Base-by-base conservation (phyloP, 1,139 yeast species). In the Oligophagozyma castellii region DNA sequence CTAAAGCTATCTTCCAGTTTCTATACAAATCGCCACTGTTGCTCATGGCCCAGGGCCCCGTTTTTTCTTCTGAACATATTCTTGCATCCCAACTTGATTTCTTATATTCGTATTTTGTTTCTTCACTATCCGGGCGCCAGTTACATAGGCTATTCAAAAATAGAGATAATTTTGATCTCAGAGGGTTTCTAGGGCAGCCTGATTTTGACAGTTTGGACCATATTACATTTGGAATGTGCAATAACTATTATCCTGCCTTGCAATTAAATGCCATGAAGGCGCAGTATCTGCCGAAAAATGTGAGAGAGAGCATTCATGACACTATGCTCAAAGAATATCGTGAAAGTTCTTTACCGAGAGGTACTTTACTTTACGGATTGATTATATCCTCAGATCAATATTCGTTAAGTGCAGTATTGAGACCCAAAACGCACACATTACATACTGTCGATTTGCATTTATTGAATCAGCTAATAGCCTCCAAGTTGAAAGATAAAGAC, bases 121-220 rank as follows among this genome's bases (percentile, higher is more conserved):
- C 93, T 0, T 77, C 92, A 0, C 56, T 89, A 28, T 79, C 94
- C 5, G 72, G 73, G 44, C 75, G 84, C 1, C 76, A 78, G 35
- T 70, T 89, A 22, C 59, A 66, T 11, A 70, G 72, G 38, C 72
- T 77, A 26, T 86, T 80, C 48, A 61, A 63, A 30, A 70, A 71
- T 38, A 61, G 93, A 34, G 76, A 78, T 48, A 81, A 81, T 45
- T 84, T 79, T 45, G 96, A 89, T 47, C 56, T 89, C 25, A 58
- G 95, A 18, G 76, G 75, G 35, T 65, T 80, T 23, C 59, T 89
- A 16, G 84, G 84, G 12, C 31, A 32, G 2, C 38, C 46, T 13
- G 55, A 51, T 36, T 47, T 49, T 28, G 45, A 47, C 18, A 46
- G 43, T 27, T 31, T 51, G 26, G 34, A 42, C 13, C 38, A 40